Base-by-base conservation (phyloP, 169 alveolate genomes). In the Plasmodium cynomolgi region DNA sequence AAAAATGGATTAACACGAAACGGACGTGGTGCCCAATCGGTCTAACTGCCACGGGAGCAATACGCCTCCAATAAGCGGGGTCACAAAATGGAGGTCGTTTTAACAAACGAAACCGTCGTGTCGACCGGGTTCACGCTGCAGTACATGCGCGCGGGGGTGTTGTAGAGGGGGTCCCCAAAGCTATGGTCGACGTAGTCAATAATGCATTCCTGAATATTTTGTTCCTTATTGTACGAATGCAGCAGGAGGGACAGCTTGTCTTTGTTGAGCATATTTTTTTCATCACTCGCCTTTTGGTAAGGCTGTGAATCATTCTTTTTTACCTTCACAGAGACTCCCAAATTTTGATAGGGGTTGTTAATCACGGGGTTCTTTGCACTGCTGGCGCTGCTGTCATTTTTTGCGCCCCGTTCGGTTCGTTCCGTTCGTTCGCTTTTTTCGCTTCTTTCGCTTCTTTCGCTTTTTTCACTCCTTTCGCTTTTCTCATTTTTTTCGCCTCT, bases 61-160 rank as follows among this genome's bases (percentile, higher is more conserved):
- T 13, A 50, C 1, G 8, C 62, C 54, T 15, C 62, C 62, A 50
- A 11, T 77, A 13, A 2, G 26, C 29, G 71, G 29, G 11, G 11
- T 90, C 54, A 90, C 83, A 90, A 90, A 62, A 58, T 80, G 26
- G 94, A 31, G 7, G 94, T 26, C 31, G 73, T 80, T 50, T 80
- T 79, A 37, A 90, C 74, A 80, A 90, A 90, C 33, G 94, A 90
- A 90, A 90, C 94, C 1, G 88, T 80, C 33, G 94, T 56, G 56
- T 81, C 83, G 13, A 80, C n/a, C 73, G 41, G 91, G 39, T 68
- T 90, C 34, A 90, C 56, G 39, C 81, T 68, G 37, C 90, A 80
- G 26, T 90, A 90, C 94, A 90, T 90, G 31, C 94, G 71, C 31
- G 91, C 29, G 1, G 94, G 94, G 50, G 54, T 58, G 83, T 62